Evolutionary conservation across 2,329 filamentous ascomycete genomes (phyloP), one percentile per base, ranked within the genome.

Genomic region (Fusarium sarcochroum): DNA sequence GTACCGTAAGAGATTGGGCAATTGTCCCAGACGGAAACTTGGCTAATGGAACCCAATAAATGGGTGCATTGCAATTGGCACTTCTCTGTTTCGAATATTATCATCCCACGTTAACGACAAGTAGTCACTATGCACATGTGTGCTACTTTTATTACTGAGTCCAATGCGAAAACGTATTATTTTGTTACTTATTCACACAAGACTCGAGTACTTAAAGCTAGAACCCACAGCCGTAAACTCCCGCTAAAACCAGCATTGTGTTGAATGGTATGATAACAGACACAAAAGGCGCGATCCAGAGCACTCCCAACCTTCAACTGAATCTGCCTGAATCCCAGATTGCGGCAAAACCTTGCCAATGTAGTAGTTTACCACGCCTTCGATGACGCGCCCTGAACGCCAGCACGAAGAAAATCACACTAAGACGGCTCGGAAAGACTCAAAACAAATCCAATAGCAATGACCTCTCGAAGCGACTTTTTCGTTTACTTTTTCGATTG

Each of bases 1-100:
- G 96, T n/a, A 89, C 90, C 15, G 93, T 98, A 6, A 89, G 91
- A 73, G 95, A 98, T 77, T 98, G 84, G 82, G 85, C 85, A 2
- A 75, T 88, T 61, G 78, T 79, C 5, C 76, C 80, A n/a, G 76
- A 77, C 27, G 76, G 59, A 6, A 61, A 66, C 2, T 55, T 76
- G 20, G 73, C 84, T 13, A 86, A 87, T 57, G 84, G 85, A 7
- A 68, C 77, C 32, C 69, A 73, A 58, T 79, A 67, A 64, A 42
- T 27, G 41, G 35, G 55, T 27, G 34, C 35, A 15, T 23, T 30
- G 20, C 18, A 27, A 18, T 23, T 40, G 17, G 18, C 35, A 44
- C 35, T 48, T 51, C n/a, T 30, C 23, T 42, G 23, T 30, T 20
- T 40, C 40, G 30, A 59, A 44, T 46, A 40, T 54, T 42, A 58